Percentiles rank a stretch among this genome's conserved stretches.
Conservation (phyloP, 2,329 filamentous ascomycete genomes). For the Fusarium verticillioides region DNA sequence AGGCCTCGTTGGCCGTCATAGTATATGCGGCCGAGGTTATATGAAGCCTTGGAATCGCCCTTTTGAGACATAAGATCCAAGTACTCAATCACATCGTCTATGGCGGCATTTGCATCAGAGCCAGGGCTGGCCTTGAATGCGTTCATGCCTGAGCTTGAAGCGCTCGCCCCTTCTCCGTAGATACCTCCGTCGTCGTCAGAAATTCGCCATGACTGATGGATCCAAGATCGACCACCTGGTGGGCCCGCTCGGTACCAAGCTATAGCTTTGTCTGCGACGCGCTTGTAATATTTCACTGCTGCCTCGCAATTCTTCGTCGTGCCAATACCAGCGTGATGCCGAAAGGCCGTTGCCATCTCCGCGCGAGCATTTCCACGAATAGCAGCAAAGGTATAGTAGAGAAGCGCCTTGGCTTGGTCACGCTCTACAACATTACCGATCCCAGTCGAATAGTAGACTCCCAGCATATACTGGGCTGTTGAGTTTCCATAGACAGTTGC, state of each 20-base stretch:
- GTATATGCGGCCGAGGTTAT: slow-evolving; percentile 85
- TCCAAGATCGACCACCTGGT: slow-evolving; percentile 83
- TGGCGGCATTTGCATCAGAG: slow-evolving; percentile 83
- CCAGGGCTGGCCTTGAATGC: slow-evolving; percentile 78
- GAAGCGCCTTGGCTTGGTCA: slow-evolving; percentile 89
- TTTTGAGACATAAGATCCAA: slow-evolving; percentile 90
- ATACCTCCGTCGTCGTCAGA: slow-evolving; percentile 92
- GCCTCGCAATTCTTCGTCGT: slow-evolving; percentile 87
- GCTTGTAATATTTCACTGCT: slow-evolving; percentile 89
- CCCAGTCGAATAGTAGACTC: slow-evolving; percentile 94
- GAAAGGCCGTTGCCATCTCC: slow-evolving; percentile 92
- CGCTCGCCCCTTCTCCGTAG: slow-evolving; percentile 95
- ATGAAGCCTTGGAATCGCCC: slow-evolving; percentile 87
- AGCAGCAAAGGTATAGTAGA: slow-evolving; percentile 96
- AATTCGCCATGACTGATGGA: slow-evolving; percentile 82
- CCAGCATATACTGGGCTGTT: slow-evolving; percentile 95
- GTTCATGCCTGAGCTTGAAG: slow-evolving; percentile 85
- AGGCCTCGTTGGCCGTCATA: slow-evolving; percentile 86
- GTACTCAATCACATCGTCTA: slow-evolving; percentile 96
- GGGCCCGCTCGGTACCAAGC: slow-evolving; percentile 88
- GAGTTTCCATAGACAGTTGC: slow-evolving; percentile 83
- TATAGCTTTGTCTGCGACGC: slow-evolving; percentile 92
- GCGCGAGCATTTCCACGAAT: slow-evolving; percentile 83
- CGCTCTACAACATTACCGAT: slow-evolving; percentile 82
- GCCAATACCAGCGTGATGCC: slow-evolving; percentile 86